Percentiles rank a stretch among this genome's conserved stretches.
Evolutionary conservation across 1,139 yeast species (phyloP).

Genomic region (Chernovozyma aurita): DNA sequence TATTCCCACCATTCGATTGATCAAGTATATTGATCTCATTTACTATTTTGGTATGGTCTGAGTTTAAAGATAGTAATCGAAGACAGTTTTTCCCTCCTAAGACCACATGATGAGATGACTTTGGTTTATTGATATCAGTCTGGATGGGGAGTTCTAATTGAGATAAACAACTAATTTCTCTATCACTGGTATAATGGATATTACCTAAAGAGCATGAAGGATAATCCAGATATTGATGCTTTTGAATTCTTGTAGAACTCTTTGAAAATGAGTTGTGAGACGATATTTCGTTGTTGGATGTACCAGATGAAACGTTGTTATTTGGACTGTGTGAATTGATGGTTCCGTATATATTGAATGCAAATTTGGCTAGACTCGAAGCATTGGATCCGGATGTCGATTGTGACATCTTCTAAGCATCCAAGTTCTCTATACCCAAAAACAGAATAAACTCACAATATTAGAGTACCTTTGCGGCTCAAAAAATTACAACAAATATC

Average conservation of each 20-base stretch:
- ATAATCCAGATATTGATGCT: neutral
- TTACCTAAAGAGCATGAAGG: neutral
- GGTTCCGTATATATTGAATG: constrained; percentile 31
- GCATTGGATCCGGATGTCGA: constrained; percentile 1
- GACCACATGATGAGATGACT: constrained; percentile 35
- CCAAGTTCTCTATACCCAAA: no score
- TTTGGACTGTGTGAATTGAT: constrained; percentile 11
- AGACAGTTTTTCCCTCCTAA: constrained; percentile 59
- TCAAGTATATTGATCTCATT: constrained; percentile 45
- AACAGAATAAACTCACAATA: no score
- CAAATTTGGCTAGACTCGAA: constrained; percentile 24
- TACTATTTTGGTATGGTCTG: constrained; percentile 32
- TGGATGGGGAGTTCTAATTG: constrained; percentile 18
- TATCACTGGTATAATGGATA: constrained; percentile 16
- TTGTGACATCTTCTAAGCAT: constrained; percentile 1
- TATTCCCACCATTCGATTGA: constrained; percentile 15
- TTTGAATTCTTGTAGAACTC: neutral
- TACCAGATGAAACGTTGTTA: neutral
- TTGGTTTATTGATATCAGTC: constrained; percentile 9
- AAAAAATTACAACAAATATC: no score
- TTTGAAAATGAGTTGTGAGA: neutral
- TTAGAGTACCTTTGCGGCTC: constrained; percentile 2
- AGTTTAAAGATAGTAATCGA: constrained; percentile 42
- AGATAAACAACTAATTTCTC: constrained; percentile 25
- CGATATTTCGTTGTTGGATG: neutral